Evolutionary conservation across 306 rosid species (phyloP), one percentile per base, ranked within the genome.

Genomic region (Calophaca sinica): DNA sequence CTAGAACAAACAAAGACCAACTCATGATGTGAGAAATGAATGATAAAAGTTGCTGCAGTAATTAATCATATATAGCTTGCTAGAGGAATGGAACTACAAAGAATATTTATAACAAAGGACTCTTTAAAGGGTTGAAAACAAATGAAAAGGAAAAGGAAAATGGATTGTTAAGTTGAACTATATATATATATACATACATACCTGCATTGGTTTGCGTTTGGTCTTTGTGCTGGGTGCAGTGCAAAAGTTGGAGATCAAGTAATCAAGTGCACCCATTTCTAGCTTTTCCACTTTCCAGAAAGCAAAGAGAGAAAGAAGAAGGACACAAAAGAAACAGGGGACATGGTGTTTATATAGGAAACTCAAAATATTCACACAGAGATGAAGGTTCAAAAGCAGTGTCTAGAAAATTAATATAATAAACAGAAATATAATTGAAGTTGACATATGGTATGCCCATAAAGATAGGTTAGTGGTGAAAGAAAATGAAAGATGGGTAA

Each of bases 151-250:
- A 6, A 62, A 38, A 36, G 51, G 65, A 41, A 54, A 35, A 71
- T 26, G 41, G 32, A 8, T 31, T 32, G 9, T 39, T 41, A 4
- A 5, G 14, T 35, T 35, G 53, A 73, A 55, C n/a, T 31, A 44
- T 5, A 42, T 11, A 10, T 45, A 35, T 35, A 2, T 36, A 36
- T 36, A 3, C 0, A 6, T 3, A 6, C 6, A 66, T 86, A 91
- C 97, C 98, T 90, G 98, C 96, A 93, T 84, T 84, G 96, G 57
- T 72, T 87, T 92, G 75, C 79, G 90, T 80, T 85, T 91, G 82
- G 79, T 44, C 71, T 82, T 87, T 76, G 87, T 75, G 82, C 35
- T 42, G 2, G 89, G 75, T 67, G 83, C 76, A 70, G 57, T 84
- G 86, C 93, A 93, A 80, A 93, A 88, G 89, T 86, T 78, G 38